A percentile compares a stretch with the other conserved stretches of the same genome.
Conservation (phyloP, 805 yeast genomes). For the Metschnikowia shivogae region DNA sequence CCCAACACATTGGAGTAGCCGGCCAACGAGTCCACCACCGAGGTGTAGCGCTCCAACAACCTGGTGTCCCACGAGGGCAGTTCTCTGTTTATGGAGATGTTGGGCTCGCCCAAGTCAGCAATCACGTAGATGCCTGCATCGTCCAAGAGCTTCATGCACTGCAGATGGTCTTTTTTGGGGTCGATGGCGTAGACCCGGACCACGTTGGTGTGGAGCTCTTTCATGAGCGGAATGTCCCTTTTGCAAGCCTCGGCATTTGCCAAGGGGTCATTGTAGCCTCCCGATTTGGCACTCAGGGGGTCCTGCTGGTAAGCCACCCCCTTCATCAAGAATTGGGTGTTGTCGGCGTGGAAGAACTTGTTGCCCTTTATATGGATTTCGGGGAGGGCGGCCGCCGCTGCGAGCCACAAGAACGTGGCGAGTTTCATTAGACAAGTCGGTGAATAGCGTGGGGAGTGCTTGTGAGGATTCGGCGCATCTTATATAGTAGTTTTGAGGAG, state of each 20-base stretch:
- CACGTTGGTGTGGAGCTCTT: constrained; percentile 60
- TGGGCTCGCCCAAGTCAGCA: constrained; percentile 81
- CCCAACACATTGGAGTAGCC: constrained; percentile 72
- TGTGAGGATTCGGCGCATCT: background rate
- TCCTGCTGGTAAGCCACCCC: constrained; percentile 81
- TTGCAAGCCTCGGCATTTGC: constrained; percentile 58
- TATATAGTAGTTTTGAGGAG: too few species aligned
- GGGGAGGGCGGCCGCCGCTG: constrained; percentile 24
- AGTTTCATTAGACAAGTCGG: constrained; percentile 29
- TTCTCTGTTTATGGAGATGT: constrained; percentile 55
- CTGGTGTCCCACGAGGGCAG: constrained; percentile 62
- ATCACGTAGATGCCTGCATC: constrained; percentile 90
- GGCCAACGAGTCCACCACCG: constrained; percentile 64
- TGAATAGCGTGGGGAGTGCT: background rate
- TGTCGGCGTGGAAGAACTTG: constrained; percentile 72
- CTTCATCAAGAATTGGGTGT: constrained; percentile 70
- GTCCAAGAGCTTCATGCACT: constrained; percentile 61
- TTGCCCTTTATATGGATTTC: constrained; percentile 64
- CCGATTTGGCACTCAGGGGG: constrained; percentile 36
- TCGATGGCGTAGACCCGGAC: constrained; percentile 75
- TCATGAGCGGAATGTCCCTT: constrained; percentile 71
- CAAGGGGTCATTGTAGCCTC: constrained; percentile 62
- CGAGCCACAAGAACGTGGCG: constrained; percentile 24
- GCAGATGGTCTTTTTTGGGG: constrained; percentile 57
- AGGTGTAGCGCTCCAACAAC: constrained; percentile 61